A percentile compares a stretch with the other conserved stretches of the same genome.
These are phyloP conservation scores for Lepidium didymum DNA, from an alignment of 345 rosid genomes.

Conservation along the genomic window DNA sequence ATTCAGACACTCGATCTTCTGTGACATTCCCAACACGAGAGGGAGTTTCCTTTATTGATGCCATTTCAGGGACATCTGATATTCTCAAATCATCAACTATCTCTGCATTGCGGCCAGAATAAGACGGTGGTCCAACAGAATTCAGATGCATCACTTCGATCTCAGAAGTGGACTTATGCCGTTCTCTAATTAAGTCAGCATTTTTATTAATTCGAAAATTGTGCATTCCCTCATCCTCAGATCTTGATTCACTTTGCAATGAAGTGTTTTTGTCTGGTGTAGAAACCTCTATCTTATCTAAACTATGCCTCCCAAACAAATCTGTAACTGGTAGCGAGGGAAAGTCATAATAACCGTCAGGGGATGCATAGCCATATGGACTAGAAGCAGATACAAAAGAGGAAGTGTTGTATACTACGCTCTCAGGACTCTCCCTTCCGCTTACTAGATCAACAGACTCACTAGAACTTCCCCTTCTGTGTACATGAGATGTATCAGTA, in stretches of 20 bases:
- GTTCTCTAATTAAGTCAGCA: constrained; percentile 67
- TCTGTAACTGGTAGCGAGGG: constrained; percentile 66
- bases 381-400: constrained; percentile 39
- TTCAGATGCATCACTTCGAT: constrained; percentile 44
- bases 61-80: constrained; percentile 50
- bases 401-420: constrained; percentile 45
- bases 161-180: constrained; percentile 49
- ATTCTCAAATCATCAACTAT: constrained; percentile 47
- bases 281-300: constrained; percentile 38
- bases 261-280: constrained; percentile 35
- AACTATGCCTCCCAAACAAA: constrained; percentile 61
- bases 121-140: constrained; percentile 32
- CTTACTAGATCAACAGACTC: constrained; percentile 55
- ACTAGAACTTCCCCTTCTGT: constrained; percentile 49
- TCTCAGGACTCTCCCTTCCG: constrained; percentile 49
- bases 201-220: constrained; percentile 70
- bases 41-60: constrained; percentile 38
- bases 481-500: constrained; percentile 38
- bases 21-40: constrained; percentile 34
- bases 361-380: constrained; percentile 32
- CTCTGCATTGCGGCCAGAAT: constrained; percentile 38
- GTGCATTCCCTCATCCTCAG: constrained; percentile 59
- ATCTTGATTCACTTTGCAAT: constrained; percentile 31
- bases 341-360: constrained; percentile 48
- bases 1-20: constrained; percentile 69